A percentile compares a stretch with the other conserved stretches of the same genome.
phyloP scores from a whole-genome alignment of 331 rosid species.

The Telfairia occidentalis region DNA sequence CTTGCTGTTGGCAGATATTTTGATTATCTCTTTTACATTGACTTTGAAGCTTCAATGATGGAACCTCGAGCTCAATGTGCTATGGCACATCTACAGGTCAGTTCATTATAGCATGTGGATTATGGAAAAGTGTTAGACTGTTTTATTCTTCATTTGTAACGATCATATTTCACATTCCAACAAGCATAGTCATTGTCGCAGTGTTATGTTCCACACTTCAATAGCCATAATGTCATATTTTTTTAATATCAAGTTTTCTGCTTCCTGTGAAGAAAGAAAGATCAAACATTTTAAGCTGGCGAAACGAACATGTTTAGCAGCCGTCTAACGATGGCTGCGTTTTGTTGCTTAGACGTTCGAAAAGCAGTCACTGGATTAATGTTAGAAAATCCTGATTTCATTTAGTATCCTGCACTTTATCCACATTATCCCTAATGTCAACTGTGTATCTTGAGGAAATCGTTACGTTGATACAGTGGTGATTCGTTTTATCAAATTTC shows the following conservation, averaged over 20 bases:
- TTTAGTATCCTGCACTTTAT: not conserved
- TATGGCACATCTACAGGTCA: conserved; percentile 70
- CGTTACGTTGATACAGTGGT: not conserved
- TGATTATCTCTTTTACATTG: conserved; percentile 81
- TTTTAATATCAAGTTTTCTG: not conserved
- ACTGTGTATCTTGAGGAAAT: not conserved
- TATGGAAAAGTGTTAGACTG: no score
- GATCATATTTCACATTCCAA: not conserved
- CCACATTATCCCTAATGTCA: not conserved
- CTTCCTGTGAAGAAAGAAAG: not conserved
- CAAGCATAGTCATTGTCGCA: not conserved
- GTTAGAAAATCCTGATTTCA: not conserved
- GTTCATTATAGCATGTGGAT: conserved; percentile 11
- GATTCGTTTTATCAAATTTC: not conserved
- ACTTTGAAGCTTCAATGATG: conserved; percentile 93
- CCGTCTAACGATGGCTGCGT: not conserved
- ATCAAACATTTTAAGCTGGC: not conserved
- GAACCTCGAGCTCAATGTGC: conserved; percentile 79
- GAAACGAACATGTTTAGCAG: not conserved
- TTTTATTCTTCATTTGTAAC: not conserved
- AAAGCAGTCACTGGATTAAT: no score
- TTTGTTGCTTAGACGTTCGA: not conserved
- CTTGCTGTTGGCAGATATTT: conserved; percentile 52
- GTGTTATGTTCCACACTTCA: not conserved
- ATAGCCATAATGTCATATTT: not conserved